Evolutionary conservation across 768 basidiomycete genomes (phyloP), one percentile per base, ranked within the genome.

Genomic region (Xerocomus potaroensis): DNA sequence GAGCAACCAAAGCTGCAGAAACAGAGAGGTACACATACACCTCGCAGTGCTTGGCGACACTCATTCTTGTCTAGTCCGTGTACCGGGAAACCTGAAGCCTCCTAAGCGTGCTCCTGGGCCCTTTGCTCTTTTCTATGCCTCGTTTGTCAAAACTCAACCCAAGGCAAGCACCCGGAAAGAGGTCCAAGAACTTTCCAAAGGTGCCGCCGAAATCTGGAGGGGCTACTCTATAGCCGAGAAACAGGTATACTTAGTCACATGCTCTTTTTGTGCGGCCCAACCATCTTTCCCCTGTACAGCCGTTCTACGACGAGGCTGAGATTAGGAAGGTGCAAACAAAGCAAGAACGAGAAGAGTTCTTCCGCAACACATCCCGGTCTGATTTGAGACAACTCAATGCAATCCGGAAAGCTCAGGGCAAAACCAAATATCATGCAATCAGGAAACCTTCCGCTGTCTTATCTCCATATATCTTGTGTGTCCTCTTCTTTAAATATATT

Each of bases 341-440:
- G 7, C 33, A 62, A 29, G 54, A 59, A 5, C 53, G 53, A 41
- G 56, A 57, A 7, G 62, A 64, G 0, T 74, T 66, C 49, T 64
- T 62, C 46, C 48, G 52, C 35, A 51, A 53, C 3, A 32, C 54
- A 1, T 53, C 65, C 18, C 8, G 29, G 0, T 11, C 37, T 2
- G 48, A 66, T 3, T 22, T 71, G 6, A 61, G 39, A 21, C 50
- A 57, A 19, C 56, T 74, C 44, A 74, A 73, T 43, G 59, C 58
- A 14, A 56, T 61, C 10, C 65, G 69, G 6, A 53, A 50, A 32
- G 45, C 43, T 5, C 55, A 54, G 35, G 68, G 68, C 0, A 66
- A 64, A 47, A 8, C 8, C 21, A 56, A 44, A 47, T 31, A 43
- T 18, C 50, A 22, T 51, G 32, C 47, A 24, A 36, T 43, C 8